Percentiles rank a stretch among this genome's conserved stretches.
Evolutionary conservation across 106 monocot genomes (phyloP).

Genomic region (Dendrobium officinale): DNA sequence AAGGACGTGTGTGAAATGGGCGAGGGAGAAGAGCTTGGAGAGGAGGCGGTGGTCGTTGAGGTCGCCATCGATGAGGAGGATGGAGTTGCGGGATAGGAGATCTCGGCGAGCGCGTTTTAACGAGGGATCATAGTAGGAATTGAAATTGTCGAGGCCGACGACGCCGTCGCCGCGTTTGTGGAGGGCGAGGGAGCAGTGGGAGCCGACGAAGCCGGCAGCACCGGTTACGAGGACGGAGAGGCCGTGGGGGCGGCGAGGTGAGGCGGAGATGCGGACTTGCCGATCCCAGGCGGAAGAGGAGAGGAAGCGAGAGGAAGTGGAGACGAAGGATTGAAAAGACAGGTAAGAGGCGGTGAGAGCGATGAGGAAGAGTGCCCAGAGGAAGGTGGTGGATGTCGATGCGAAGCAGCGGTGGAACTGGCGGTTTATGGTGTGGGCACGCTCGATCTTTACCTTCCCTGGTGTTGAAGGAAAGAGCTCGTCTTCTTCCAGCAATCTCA

Average conservation of each 20-base stretch:
- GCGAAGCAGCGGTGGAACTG: slow-evolving; percentile 51
- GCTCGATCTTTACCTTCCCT: slow-evolving; percentile 46
- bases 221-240: slow-evolving; percentile 37
- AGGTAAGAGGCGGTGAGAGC: slow-evolving; percentile 35
- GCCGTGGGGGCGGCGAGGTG: slow-evolving; percentile 8
- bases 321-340: slow-evolving; percentile 32
- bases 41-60: slow-evolving; percentile 28
- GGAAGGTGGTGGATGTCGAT: slow-evolving; percentile 35
- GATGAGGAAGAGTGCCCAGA: slow-evolving; percentile 33
- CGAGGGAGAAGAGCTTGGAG: slow-evolving; percentile 38
- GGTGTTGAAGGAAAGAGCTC: slow-evolving; percentile 36
- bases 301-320: slow-evolving; percentile 11
- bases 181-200: slow-evolving; percentile 29
- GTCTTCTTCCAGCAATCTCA: slow-evolving; percentile 19
- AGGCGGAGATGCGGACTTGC: slow-evolving; percentile 25
- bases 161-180: slow-evolving; percentile 30
- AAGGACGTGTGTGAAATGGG: slow-evolving; percentile 38
- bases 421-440: slow-evolving; percentile 24
- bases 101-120: slow-evolving; percentile 27
- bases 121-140: slow-evolving; percentile 37
- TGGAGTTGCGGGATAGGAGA: slow-evolving; percentile 21
- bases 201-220: slow-evolving; percentile 33
- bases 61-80: slow-evolving; percentile 25
- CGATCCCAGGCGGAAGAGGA: slow-evolving; percentile 30
- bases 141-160: slow-evolving; percentile 37